Conservation (phyloP, 2,329 filamentous ascomycete genomes). For the Fusarium anthophilum region DNA sequence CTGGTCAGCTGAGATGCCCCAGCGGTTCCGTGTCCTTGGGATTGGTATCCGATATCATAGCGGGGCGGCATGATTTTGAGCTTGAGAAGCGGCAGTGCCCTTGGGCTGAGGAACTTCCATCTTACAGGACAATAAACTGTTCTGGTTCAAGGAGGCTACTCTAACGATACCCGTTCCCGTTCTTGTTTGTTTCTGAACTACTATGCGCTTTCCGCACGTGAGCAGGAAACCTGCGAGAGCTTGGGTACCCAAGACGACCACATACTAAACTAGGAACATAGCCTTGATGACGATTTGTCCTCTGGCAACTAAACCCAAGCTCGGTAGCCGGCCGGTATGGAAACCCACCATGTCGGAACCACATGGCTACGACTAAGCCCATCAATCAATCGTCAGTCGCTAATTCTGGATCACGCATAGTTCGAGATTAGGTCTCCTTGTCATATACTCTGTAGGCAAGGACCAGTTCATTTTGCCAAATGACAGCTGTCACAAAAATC, state of each 20-base stretch:
- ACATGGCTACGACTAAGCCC: not conserved
- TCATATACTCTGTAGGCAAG: not conserved
- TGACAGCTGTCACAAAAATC: conserved; percentile 1
- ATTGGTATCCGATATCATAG: conserved; percentile 21
- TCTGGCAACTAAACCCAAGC: not conserved
- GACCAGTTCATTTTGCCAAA: conserved; percentile 18
- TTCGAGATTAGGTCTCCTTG: not conserved
- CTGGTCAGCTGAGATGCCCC: conserved; percentile 18
- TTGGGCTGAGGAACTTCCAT: conserved; percentile 21
- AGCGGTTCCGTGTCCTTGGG: conserved; percentile 32
- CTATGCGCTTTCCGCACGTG: not conserved
- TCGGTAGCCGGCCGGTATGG: conserved; percentile 9
- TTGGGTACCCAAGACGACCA: not conserved
- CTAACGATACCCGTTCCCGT: conserved; percentile 3
- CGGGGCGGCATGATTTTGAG: conserved; percentile 15
- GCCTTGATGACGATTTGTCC: not conserved
- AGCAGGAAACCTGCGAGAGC: not conserved
- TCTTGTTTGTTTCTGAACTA: not conserved
- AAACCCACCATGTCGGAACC: conserved; percentile 11
- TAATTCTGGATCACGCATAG: conserved; percentile 7
- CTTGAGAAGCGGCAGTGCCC: conserved; percentile 20
- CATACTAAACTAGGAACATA: not conserved
- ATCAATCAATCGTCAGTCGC: not conserved
- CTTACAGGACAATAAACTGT: conserved; percentile 2
- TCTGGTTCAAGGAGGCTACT: not conserved